phyloP scores from a whole-genome alignment of 2,329 filamentous ascomycete species.

The Diplocarpon mali region DNA sequence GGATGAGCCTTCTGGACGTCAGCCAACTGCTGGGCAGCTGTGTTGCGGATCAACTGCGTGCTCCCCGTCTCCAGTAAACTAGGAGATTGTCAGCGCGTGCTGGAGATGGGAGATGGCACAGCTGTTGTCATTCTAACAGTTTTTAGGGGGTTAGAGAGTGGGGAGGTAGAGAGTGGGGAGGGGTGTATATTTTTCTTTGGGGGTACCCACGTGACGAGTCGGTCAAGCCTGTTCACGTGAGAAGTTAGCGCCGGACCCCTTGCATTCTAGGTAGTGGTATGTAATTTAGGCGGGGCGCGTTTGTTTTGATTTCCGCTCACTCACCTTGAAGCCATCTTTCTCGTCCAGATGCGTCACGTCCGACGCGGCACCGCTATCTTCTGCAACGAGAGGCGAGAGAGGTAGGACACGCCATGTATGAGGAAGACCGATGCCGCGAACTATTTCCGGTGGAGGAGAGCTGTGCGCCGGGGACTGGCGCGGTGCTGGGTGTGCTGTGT shows the following conservation, averaged over 20 bases:
- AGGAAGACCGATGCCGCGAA: not conserved
- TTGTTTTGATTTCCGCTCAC: slow-evolving; percentile 6
- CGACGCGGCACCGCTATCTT: slow-evolving; percentile 21
- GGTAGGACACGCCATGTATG: slow-evolving; percentile 10
- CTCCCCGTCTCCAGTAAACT: slow-evolving; percentile 96
- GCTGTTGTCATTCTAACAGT: too few relatives aligned
- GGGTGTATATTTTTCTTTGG: not conserved
- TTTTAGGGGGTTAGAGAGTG: not conserved
- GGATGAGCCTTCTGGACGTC: slow-evolving; percentile 98
- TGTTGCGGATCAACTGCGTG: slow-evolving; percentile 90
- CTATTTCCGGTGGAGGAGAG: not conserved
- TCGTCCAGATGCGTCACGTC: not conserved
- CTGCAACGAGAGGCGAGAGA: slow-evolving; percentile 1
- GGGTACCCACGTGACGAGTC: slow-evolving; percentile 72
- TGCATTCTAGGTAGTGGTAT: not conserved
- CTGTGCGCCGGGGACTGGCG: too few relatives aligned
- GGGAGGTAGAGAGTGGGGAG: not conserved
- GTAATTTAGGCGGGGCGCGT: not conserved
- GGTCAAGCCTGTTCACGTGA: slow-evolving; percentile 53
- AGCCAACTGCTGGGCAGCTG: slow-evolving; percentile 89
- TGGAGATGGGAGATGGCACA: not conserved
- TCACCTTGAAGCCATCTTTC: slow-evolving; percentile 28
- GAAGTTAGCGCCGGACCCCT: slow-evolving; percentile 15
- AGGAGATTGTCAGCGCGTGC: slow-evolving; percentile 13
- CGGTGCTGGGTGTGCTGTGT: too few relatives aligned